Evolutionary conservation across 768 basidiomycete genomes (phyloP), one percentile per base, ranked within the genome.

Genomic region (Cystobasidium onofrii): DNA sequence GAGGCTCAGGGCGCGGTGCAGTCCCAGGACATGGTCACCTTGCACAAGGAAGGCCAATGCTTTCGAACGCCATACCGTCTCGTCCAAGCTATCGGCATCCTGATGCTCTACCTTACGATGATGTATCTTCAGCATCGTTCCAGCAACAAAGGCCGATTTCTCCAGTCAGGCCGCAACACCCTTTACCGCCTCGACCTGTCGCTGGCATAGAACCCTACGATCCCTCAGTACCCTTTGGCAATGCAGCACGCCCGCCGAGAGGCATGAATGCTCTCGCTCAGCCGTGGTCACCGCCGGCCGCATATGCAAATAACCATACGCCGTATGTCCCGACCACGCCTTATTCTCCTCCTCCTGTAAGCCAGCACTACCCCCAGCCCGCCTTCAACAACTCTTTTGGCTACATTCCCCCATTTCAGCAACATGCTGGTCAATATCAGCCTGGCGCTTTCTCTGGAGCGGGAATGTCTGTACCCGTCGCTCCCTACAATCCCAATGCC

Each of bases 31-130:
- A 44, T 50, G 50, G 29, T 10, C 50, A 31, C 27, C 9, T 25
- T 7, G 18, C 65, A 50, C 46, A 23, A 13, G 29, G 27, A 25
- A 50, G 27, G 39, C 27, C 63, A 20, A n/a, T 12, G 52, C 3
- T 31, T 13, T 23, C 69, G 1, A 46, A 60, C 31, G 52, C 6
- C 18, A 15, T 71, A 20, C 69, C 69, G 1, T 17, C 50, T 20
- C n/a, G 54, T 4, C 69, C 69, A 34, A 15, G 27, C 27, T 71
- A 55, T 52, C 69, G 61, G 69, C 69, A 71, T 60, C 69, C 69
- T 6, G 69, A 71, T 60, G 69, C 69, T 36, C 69, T 71, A 7
- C 69, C 69, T n/a, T 71, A 71, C 55, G 69, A 71, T 29, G 55
- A 36, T 23, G 50, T 36, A 25, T n/a, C 66, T 29, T 27, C 27